Base-by-base conservation (phyloP, 2,329 filamentous ascomycete species). In the Trichoderma semiorbis region DNA sequence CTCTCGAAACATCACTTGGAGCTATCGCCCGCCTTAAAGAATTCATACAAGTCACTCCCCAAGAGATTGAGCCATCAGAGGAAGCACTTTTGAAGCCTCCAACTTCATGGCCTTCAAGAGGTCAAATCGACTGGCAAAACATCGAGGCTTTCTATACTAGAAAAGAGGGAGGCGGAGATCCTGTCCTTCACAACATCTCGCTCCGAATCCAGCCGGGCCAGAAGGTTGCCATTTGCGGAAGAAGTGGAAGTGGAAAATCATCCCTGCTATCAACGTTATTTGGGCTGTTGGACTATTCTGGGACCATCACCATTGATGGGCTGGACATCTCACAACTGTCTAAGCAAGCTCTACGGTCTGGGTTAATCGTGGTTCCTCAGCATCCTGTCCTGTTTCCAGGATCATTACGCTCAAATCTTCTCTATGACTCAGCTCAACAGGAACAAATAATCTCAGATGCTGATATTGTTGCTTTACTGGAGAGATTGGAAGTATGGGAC, bases 331-430 rank as follows among this genome's bases (percentile, higher is more conserved):
- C 77, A 43, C 73, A 72, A 1, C 76, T 88, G 16, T 75, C 83
- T 57, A 81, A 84, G 4, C 30, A 78, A 2, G 74, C 76, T 0
- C 78, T 88, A 0, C 84, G 86, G 5, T 76, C 81, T 24, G 81
- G 80, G 7, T 77, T 88, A 53, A 84, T 85, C 60, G 82, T 83
- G 18, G 75, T 88, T 1, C 84, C 87, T 0, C 87, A 89, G 76
- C 85, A 88, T 10, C 77, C 84, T 0, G 81, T 85, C 14, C 10
- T 34, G 5, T 11, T 84, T 87, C 74, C 76, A 87, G 3, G 81
- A 81, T 1, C 83, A 81, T 32, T 81, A 79, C 2, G 79, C 84
- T 64, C 77, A 76, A 55, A 34, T 32, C 30, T 55, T 2, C 18
- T 50, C 6, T 32, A 43, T 12, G 18, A 14, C 21, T 11, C 14